Evolutionary conservation across 345 rosid species (phyloP).

Genomic region (Citrus sinensis): DVS_A1.0 CM039163.1:38209001-38209500

Average conservation of each 20-base stretch:
- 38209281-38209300: background rate
- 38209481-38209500: background rate
- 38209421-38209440: background rate
- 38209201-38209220: background rate
- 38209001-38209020: background rate
- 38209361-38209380: no score
- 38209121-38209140: conserved; percentile 89
- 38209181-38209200: conserved; percentile 62
- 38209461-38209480: background rate
- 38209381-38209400: no score
- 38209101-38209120: conserved; percentile 79
- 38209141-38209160: conserved; percentile 97
- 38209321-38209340: no score
- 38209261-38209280: background rate
- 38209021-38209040: background rate
- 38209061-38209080: conserved; percentile 1
- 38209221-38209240: background rate
- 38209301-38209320: no score
- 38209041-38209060: background rate
- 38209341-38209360: no score
- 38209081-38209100: conserved; percentile 84
- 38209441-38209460: background rate
- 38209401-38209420: background rate
- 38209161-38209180: conserved; percentile 93
- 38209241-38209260: background rate